A percentile compares a stretch with the other conserved stretches of the same genome.
Conservation (phyloP, 164 flowering plant genomes). For the Litsea cubeba region DNA sequence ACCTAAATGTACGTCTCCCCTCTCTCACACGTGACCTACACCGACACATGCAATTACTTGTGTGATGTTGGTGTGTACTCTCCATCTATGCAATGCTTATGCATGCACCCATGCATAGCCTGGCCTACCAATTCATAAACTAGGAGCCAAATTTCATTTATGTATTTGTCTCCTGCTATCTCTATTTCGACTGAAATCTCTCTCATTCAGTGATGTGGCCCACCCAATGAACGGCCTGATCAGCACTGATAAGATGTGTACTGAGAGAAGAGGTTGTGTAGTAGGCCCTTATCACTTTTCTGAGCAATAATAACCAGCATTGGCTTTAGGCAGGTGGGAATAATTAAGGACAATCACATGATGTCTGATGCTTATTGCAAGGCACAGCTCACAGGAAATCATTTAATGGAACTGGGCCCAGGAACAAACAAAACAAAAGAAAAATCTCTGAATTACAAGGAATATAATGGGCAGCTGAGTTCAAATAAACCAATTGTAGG, state of each 20-base stretch:
- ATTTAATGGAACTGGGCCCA: no score
- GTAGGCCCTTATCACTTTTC: background rate
- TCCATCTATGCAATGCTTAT: no score
- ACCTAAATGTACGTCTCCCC: background rate
- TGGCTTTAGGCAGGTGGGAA: conserved; percentile 5
- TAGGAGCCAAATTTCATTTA: background rate
- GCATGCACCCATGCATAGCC: background rate
- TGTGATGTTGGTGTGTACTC: background rate
- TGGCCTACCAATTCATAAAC: background rate
- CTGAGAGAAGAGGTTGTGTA: background rate
- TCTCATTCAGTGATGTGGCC: background rate
- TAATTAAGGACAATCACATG: background rate
- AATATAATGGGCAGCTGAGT: no score
- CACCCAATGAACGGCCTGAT: background rate
- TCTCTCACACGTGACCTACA: background rate
- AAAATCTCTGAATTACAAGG: no score
- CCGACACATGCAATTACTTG: background rate
- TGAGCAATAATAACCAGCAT: background rate
- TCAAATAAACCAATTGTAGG: no score
- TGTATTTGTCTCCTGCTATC: background rate
- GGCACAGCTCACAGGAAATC: background rate
- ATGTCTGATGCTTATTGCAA: background rate
- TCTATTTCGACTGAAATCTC: background rate
- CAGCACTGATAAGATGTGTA: background rate
- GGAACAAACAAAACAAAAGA: no score